Base-by-base conservation (phyloP, 495 filamentous ascomycete species). In the Paragyromitra xinjiangensis region DNA sequence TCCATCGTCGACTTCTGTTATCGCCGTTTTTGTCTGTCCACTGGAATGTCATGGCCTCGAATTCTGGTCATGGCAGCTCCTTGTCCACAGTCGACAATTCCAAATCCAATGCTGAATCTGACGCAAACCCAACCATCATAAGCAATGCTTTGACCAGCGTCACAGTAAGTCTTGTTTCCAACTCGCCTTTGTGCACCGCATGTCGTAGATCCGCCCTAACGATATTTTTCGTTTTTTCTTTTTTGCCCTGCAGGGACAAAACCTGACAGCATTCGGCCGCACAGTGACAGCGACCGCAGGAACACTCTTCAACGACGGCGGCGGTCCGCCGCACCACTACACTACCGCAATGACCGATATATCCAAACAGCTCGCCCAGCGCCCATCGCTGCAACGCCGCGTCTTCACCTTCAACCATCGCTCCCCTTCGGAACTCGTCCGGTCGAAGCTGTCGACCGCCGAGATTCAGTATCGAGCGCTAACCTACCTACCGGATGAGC, bases 401-500 rank as follows among this genome's bases (percentile, higher is more conserved):
- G 90, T 99, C 78, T 96, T 98, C 82, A 90, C 93, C 55, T 90
- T 98, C 81, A 89, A 94, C 44, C 91, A 91, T 84, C 94, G 94
- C 3, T 92, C 92, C 2, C 95, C 95, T 16, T 94, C 93, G 64
- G 95, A 99, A 83, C 85, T 99, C 34, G 91, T 98, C 56, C 92
- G 95, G 59, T 97, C 94, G 56, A 95, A 92, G 81, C 89, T 99
- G 71, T 98, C 94, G 12, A 92, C 92, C 24, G 84, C 90, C 68
- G 95, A 99, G 86, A 98, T 99, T 78, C 93, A 97, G 84, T 94
- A 97, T 77, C 92, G 95, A 61, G 95, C 96, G 45, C 85, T 98
- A 55, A 90, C 93, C 24, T 95, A 92, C 82, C 84, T 99, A 50
- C 91, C 96, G 55, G 95, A 98, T 83, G 94, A 97, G 61, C 89